Conservation (phyloP, 164 flowering plant genomes). For the Magnolia changhungtana region DNA sequence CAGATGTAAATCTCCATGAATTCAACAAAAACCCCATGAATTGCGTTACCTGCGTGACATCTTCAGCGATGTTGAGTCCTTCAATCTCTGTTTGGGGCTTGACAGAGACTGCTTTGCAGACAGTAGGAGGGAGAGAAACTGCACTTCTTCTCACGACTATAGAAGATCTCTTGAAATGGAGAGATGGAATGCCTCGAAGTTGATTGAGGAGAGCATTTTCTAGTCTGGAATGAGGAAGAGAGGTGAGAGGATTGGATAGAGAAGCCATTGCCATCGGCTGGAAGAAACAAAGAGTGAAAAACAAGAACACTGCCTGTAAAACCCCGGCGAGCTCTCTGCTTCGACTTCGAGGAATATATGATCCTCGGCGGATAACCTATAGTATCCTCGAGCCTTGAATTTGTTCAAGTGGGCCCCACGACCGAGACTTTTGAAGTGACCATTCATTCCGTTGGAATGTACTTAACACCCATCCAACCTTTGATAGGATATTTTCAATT, state of each 20-base stretch:
- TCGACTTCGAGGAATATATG: not conserved
- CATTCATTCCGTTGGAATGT: too few relatives aligned
- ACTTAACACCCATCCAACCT: too few relatives aligned
- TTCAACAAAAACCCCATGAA: not conserved
- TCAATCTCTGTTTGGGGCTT: slow-evolving; percentile 49
- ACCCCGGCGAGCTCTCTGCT: not conserved
- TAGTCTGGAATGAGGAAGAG: slow-evolving; percentile 9
- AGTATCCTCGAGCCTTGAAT: not conserved
- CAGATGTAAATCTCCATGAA: not conserved
- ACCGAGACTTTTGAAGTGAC: too few relatives aligned
- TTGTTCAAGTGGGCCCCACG: too few relatives aligned
- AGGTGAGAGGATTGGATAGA: slow-evolving; percentile 18
- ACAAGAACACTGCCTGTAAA: not conserved
- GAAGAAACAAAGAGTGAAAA: not conserved
- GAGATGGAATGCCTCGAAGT: slow-evolving; percentile 11
- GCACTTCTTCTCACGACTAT: not conserved
- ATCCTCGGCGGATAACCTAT: not conserved
- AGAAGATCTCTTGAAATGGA: slow-evolving; percentile 16
- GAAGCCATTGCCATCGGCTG: slow-evolving; percentile 27
- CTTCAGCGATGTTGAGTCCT: slow-evolving; percentile 82
- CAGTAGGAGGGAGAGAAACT: slow-evolving; percentile 18
- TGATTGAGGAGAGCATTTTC: not conserved
- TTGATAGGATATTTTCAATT: too few relatives aligned
- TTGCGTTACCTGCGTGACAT: slow-evolving; percentile 66
- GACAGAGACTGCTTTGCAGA: slow-evolving; percentile 63